Conservation (phyloP, 2,329 filamentous ascomycete species). For the Sarocladium brachiariae region DNA sequence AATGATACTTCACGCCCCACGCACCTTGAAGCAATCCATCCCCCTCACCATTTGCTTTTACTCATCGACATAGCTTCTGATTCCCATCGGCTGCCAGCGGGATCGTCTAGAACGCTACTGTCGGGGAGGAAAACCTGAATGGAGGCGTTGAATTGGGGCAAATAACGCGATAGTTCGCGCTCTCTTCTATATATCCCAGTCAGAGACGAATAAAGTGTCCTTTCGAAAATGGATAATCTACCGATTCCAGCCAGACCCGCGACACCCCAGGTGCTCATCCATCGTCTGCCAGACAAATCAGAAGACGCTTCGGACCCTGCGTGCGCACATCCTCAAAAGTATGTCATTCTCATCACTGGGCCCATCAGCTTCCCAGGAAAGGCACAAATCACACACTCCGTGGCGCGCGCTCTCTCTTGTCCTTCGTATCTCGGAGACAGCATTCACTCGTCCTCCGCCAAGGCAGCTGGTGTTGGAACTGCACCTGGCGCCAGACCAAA, state of each 20-base stretch:
- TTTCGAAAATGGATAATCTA: not conserved
- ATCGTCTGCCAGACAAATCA: constrained; percentile 1
- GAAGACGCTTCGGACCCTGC: not conserved
- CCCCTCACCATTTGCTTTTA: too few relatives aligned
- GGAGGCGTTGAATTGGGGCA: too few relatives aligned
- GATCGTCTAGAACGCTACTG: too few relatives aligned
- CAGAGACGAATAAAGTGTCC: too few relatives aligned
- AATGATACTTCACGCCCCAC: too few relatives aligned
- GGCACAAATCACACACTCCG: constrained; percentile 20
- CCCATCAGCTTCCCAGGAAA: constrained; percentile 22
- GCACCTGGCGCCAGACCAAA: constrained; percentile 13
- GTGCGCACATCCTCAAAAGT: constrained; percentile 17
- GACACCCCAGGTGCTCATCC: constrained; percentile 6
- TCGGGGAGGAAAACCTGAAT: too few relatives aligned
- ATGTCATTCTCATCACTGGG: constrained; percentile 21
- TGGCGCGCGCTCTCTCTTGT: constrained; percentile 19
- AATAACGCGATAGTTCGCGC: too few relatives aligned
- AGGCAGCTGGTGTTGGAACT: constrained; percentile 19
- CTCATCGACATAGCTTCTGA: too few relatives aligned
- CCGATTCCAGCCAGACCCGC: not conserved
- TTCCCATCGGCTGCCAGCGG: too few relatives aligned
- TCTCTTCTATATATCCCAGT: too few relatives aligned
- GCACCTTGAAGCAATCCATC: too few relatives aligned
- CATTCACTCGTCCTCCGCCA: constrained; percentile 22
- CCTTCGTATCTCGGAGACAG: constrained; percentile 23